phyloP scores from a whole-genome alignment of 495 filamentous ascomycete species.

The Achaetomiella virescens region DNA sequence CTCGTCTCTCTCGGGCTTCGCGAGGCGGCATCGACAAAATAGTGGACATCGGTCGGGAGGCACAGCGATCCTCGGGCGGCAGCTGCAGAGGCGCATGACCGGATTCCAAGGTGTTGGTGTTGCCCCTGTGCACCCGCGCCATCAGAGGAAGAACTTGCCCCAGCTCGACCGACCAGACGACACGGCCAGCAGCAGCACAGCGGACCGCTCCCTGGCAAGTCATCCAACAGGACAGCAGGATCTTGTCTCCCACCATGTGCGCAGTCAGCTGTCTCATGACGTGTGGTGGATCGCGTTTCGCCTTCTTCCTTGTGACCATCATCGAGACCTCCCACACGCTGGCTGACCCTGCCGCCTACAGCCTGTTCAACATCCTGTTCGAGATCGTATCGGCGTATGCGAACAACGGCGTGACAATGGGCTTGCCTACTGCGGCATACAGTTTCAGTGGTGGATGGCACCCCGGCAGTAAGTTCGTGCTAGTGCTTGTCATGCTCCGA shows the following conservation, averaged over 20 bases:
- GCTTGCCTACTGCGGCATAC: conserved; percentile 59
- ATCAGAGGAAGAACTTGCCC: neutral
- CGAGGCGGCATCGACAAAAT: conserved; percentile 4
- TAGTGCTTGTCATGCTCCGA: conserved; percentile 73
- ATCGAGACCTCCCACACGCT: conserved; percentile 64
- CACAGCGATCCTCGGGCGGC: conserved; percentile 46
- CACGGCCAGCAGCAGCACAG: conserved; percentile 5
- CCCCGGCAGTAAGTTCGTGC: conserved; percentile 65
- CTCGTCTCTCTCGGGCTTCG: neutral
- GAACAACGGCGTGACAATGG: conserved; percentile 74
- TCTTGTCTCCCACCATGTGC: conserved; percentile 4
- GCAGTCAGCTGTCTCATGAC: conserved; percentile 75
- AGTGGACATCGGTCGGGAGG: conserved; percentile 28
- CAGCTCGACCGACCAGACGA: neutral
- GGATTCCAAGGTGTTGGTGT: conserved; percentile 11
- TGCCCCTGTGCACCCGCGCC: neutral
- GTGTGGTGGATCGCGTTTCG: conserved; percentile 78
- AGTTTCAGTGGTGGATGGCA: conserved; percentile 71
- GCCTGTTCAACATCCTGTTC: conserved; percentile 80
- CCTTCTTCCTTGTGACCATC: conserved; percentile 65
- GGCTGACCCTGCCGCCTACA: conserved; percentile 60
- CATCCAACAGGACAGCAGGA: neutral
- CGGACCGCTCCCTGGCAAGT: neutral
- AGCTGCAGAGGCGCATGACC: conserved; percentile 48
- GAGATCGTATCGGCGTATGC: conserved; percentile 80